These are phyloP conservation scores for Raddia guianensis DNA, from an alignment of 176 grass and related monocot genomes.

Conservation along the genomic window DNA sequence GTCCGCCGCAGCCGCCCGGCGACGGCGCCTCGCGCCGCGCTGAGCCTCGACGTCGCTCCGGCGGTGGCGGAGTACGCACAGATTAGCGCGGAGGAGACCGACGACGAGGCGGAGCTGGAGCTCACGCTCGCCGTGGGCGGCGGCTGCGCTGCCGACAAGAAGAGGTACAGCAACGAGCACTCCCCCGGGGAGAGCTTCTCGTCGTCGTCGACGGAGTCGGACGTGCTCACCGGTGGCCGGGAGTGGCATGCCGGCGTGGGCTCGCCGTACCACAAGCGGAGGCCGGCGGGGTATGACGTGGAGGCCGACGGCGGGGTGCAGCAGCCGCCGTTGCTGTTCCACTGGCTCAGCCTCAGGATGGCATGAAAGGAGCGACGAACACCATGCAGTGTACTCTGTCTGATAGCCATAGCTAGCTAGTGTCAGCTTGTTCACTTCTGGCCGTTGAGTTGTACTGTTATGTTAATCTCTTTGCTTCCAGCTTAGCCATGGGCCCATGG, in stretches of 20 bases:
- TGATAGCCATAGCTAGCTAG: not conserved
- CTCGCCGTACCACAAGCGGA: constrained; percentile 36
- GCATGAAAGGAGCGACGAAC: constrained; percentile 34
- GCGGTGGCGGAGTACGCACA: constrained; percentile 56
- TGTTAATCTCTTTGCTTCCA: constrained; percentile 27
- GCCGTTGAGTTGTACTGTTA: constrained; percentile 20
- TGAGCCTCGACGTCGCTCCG: constrained; percentile 49
- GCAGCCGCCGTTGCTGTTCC: constrained; percentile 53
- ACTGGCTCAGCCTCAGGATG: constrained; percentile 77
- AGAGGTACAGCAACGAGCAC: constrained; percentile 52
- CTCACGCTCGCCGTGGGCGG: constrained; percentile 67
- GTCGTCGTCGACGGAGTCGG: constrained; percentile 76
- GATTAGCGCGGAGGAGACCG: constrained; percentile 43
- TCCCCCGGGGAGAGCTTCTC: constrained; percentile 59
- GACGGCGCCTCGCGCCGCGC: constrained; percentile 41
- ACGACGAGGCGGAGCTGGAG: constrained; percentile 60
- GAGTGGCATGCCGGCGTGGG: constrained; percentile 47
- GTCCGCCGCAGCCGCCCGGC: constrained; percentile 27
- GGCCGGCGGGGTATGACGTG: constrained; percentile 35
- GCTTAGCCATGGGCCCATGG: not conserved
- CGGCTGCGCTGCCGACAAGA: constrained; percentile 33
- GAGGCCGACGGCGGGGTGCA: constrained; percentile 42
- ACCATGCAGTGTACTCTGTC: constrained; percentile 10
- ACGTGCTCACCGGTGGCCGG: constrained; percentile 33
- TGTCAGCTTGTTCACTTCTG: constrained; percentile 31